These are phyloP conservation scores for Lactarius hatsudake DNA, from an alignment of 768 basidiomycete genomes.

Conservation along the genomic window DNA sequence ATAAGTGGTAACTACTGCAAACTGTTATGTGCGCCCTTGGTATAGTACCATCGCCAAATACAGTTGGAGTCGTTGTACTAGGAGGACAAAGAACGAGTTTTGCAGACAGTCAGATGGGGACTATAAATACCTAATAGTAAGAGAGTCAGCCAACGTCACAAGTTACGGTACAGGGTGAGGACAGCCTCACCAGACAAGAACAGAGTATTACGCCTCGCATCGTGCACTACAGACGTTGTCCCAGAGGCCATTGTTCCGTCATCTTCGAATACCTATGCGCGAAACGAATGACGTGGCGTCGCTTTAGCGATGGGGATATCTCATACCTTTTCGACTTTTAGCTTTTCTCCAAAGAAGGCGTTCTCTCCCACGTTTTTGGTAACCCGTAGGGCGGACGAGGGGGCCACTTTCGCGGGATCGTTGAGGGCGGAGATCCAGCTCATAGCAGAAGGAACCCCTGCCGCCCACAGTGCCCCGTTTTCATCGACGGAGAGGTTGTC, in stretches of 20 bases:
- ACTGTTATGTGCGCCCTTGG: too few species aligned
- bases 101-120: constrained; percentile 15
- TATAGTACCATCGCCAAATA: too few species aligned
- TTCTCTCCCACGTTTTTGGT: constrained; percentile 50
- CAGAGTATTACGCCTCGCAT: constrained; percentile 46
- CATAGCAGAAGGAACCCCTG: constrained; percentile 48
- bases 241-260: constrained; percentile 55
- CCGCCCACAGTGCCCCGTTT: constrained; percentile 60
- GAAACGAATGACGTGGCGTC: constrained; percentile 21
- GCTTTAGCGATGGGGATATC: neutral
- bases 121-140: constrained; percentile 1
- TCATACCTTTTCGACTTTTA: constrained; percentile 53
- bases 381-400: constrained; percentile 52
- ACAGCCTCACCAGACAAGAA: constrained; percentile 56
- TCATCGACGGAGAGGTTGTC: constrained; percentile 64
- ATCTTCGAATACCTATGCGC: constrained; percentile 61
- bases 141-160: neutral
- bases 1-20: neutral
- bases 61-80: neutral
- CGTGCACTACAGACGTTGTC: constrained; percentile 56
- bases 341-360: constrained; percentile 60
- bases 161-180: neutral
- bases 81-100: neutral
- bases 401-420: constrained; percentile 41
- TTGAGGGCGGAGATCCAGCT: constrained; percentile 40